phyloP scores from a whole-genome alignment of 2,329 filamentous ascomycete genomes.

The Cladosporium sp. region DNA sequence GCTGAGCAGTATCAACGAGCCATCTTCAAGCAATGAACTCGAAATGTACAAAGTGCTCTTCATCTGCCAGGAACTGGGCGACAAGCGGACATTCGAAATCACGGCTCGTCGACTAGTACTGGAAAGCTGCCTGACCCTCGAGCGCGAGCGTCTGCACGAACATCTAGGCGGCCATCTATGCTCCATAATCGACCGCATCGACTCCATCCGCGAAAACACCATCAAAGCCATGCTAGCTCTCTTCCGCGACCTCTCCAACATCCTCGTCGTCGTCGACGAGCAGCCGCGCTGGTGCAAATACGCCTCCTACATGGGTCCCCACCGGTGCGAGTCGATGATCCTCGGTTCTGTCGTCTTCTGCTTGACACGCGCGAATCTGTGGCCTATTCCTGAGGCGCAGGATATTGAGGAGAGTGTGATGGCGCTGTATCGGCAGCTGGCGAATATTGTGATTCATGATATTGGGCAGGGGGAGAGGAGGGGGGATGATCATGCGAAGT shows the following conservation, averaged over 20 bases:
- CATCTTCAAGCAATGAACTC: constrained; percentile 9
- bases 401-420: constrained; percentile 17
- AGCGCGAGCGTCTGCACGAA: neutral
- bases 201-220: neutral
- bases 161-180: neutral
- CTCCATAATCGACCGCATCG: neutral
- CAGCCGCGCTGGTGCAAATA: constrained; percentile 37
- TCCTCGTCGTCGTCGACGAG: constrained; percentile 19
- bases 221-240: constrained; percentile 19
- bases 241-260: constrained; percentile 15
- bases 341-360: constrained; percentile 40
- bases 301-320: constrained; percentile 39
- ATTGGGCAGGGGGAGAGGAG: constrained; percentile 19
- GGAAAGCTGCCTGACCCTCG: neutral
- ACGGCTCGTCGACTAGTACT: constrained; percentile 11
- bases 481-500: constrained; percentile 19
- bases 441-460: constrained; percentile 22
- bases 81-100: constrained; percentile 8
- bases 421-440: constrained; percentile 16
- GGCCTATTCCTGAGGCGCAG: constrained; percentile 27
- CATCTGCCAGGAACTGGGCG: constrained; percentile 18
- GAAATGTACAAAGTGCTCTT: constrained; percentile 20
- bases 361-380: constrained; percentile 36
- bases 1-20: constrained; percentile 3
- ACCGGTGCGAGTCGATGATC: constrained; percentile 42